A percentile compares a stretch with the other conserved stretches of the same genome.
phyloP scores from a whole-genome alignment of 306 rosid species.

The Acacia melanoxylon region DNA sequence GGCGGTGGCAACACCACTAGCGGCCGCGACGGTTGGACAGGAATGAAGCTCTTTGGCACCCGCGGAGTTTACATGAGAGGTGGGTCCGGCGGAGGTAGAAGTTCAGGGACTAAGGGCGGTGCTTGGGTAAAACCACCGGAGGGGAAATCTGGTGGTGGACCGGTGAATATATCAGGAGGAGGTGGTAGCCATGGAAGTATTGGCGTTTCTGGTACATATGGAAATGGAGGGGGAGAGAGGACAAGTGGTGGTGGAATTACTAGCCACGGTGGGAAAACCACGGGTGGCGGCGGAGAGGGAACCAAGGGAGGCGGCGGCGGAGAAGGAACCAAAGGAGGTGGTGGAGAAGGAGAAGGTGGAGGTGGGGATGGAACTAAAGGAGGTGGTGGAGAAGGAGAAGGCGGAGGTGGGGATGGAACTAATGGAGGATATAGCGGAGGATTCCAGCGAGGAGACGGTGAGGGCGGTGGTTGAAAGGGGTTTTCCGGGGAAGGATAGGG shows the following conservation, averaged over 20 bases:
- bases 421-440: not conserved
- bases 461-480: constrained; percentile 62
- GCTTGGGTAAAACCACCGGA: constrained; percentile 33
- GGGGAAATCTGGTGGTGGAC: constrained; percentile 21
- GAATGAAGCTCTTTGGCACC: constrained; percentile 28
- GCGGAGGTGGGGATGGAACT: not conserved
- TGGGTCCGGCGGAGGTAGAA: constrained; percentile 12
- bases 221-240: constrained; percentile 50
- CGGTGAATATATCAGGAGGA: constrained; percentile 39
- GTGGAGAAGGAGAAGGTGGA: not conserved
- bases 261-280: constrained; percentile 32
- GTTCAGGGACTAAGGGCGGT: not conserved
- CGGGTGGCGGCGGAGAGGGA: not conserved
- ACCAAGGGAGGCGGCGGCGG: constrained; percentile 29
- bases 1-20: constrained; percentile 27
- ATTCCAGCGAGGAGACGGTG: constrained; percentile 29
- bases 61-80: too few species aligned
- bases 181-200: constrained; percentile 53
- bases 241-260: constrained; percentile 46
- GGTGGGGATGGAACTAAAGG: not conserved
- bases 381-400: not conserved
- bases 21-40: constrained; percentile 42
- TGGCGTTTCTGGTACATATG: constrained; percentile 36
- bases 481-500: constrained; percentile 60
- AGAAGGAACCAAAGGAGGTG: not conserved